Conservation (phyloP, 768 basidiomycete species). For the Hirschioporus abietinus region DNA sequence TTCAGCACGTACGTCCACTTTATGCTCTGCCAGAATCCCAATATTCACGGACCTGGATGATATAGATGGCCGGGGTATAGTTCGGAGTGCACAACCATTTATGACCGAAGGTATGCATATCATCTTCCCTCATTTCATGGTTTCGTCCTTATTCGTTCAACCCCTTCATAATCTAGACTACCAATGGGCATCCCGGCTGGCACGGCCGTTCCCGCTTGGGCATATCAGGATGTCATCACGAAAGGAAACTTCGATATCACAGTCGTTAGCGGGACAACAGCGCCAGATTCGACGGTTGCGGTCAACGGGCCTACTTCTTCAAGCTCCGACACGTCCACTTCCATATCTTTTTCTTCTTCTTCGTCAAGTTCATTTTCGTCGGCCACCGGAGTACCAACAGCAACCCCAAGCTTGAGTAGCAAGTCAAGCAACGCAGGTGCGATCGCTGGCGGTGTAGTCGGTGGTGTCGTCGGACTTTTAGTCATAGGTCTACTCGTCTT, state of each 20-base stretch:
- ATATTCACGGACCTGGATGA: background rate
- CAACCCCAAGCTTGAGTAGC: background rate
- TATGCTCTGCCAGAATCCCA: background rate
- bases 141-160: too few species aligned
- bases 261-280: background rate
- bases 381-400: background rate
- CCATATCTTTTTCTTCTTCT: background rate
- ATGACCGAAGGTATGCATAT: conserved; percentile 1
- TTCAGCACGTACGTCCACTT: background rate
- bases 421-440: conserved; percentile 38
- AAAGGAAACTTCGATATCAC: background rate
- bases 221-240: conserved; percentile 20
- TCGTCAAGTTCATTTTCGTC: background rate
- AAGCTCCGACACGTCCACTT: background rate
- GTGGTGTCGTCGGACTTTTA: conserved; percentile 43
- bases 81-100: background rate
- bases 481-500: conserved; percentile 23
- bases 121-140: too few species aligned
- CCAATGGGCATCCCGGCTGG: conserved; percentile 19
- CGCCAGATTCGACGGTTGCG: background rate
- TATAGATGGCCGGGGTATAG: background rate
- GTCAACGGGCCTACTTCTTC: background rate
- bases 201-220: conserved; percentile 24
- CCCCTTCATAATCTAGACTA: conserved; percentile 10
- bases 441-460: conserved; percentile 59